These are phyloP conservation scores for Thermothielavioides terrestris DNA, from an alignment of 495 filamentous ascomycete genomes.

Conservation along the genomic window DNA sequence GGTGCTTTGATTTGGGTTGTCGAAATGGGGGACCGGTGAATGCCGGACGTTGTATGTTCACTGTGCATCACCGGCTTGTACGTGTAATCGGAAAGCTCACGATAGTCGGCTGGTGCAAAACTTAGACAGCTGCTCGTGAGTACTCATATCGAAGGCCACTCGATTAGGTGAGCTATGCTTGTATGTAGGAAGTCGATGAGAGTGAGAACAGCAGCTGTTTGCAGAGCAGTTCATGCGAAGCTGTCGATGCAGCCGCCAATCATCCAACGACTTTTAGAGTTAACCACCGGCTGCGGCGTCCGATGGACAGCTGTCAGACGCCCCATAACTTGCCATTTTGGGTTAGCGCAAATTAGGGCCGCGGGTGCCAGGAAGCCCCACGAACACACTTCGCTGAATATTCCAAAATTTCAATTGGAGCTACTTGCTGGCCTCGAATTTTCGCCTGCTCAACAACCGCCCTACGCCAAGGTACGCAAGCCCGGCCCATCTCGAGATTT, in stretches of 20 bases:
- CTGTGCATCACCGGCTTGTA: too few relatives aligned
- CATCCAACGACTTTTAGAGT: neutral
- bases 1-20: neutral
- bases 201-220: too few relatives aligned
- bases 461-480: constrained; percentile 24
- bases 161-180: too few relatives aligned
- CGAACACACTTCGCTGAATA: constrained; percentile 25
- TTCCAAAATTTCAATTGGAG: constrained; percentile 31
- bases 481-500: constrained; percentile 1
- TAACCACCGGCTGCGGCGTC: neutral
- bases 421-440: constrained; percentile 22
- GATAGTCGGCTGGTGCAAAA: too few relatives aligned
- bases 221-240: too few relatives aligned
- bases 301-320: constrained; percentile 11
- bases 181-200: too few relatives aligned
- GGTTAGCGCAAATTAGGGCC: constrained; percentile 27
- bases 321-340: neutral
- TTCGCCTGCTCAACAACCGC: constrained; percentile 22
- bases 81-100: too few relatives aligned
- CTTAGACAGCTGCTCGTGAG: too few relatives aligned
- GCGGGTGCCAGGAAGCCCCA: constrained; percentile 19
- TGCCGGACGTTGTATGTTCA: too few relatives aligned
- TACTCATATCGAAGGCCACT: too few relatives aligned
- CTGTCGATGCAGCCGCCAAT: too few relatives aligned
- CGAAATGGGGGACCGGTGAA: too few relatives aligned